Base-by-base conservation (phyloP, 805 yeast genomes). In the Candida adriatica region DNA sequence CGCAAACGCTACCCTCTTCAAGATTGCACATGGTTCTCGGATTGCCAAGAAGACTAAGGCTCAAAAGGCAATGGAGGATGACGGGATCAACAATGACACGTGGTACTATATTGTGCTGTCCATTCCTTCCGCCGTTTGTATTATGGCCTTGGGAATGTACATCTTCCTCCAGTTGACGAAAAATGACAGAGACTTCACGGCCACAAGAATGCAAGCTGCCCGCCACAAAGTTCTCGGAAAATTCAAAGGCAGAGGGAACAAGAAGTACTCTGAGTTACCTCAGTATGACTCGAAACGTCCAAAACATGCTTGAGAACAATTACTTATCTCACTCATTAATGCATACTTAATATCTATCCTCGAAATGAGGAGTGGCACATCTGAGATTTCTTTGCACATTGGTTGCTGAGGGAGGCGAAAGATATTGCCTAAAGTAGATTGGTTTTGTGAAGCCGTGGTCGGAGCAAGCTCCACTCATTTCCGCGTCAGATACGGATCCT, bases 111-210 rank as follows among this genome's bases (percentile, higher is more conserved):
- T 79, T 33, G 75, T 80, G 41, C 57, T 80, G 59, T 62, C 80
- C 8, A 70, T 81, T 53, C 94, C 94, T 13, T 68, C 81, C 2
- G 65, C 68, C 27, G 87, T 80, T 13, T 55, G 73, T 11, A 37
- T 82, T 18, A 70, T 78, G 8, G 75, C 73, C 8, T 59, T 79
- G 24, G 61, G 66, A 19, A 77, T 81, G 79, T 82, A 79, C 51
- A 41, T 75, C 38, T 80, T 82, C 54, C 64, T 79, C 9, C 63
- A 61, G 46, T 34, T 70, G 31, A 82, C 79, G 47, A 68, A 62
- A 36, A 60, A 64, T 20, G 76, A 75, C 45, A 64, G 77, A 49
- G 79, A 74, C 44, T 58, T 74, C 27, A 58, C 72, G 3, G 58
- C 50, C 18, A 51, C 73, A 24, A 65, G 63, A 30, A 57, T 46